Percentiles rank a stretch among this genome's conserved stretches.
Conservation (phyloP, 345 rosid species). For the Eucalyptus caleyi region DNA sequence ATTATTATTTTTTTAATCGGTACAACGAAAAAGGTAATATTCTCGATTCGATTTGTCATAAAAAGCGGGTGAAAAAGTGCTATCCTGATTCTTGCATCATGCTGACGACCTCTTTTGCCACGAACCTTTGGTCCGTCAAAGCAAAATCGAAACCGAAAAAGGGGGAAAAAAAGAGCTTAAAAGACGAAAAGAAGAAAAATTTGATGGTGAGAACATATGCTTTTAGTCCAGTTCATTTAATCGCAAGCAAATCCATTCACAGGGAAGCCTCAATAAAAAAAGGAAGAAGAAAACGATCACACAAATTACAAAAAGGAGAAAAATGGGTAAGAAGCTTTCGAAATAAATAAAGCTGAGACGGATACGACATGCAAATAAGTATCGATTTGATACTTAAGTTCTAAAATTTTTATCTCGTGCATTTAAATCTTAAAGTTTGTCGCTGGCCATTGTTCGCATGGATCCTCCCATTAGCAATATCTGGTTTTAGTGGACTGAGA, state of each 20-base stretch:
- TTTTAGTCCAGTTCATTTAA: neutral
- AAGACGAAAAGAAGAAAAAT: neutral
- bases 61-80: neutral
- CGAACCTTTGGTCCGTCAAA: neutral
- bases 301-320: neutral
- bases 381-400: neutral
- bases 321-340: neutral
- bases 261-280: neutral
- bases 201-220: neutral
- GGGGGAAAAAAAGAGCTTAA: neutral
- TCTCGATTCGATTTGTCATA: neutral
- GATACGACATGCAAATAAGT: rapidly evolving
- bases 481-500: neutral
- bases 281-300: too few relatives aligned
- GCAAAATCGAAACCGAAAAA: neutral
- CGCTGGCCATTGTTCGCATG: neutral
- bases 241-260: neutral
- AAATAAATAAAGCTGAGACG: neutral
- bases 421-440: neutral
- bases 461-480: neutral
- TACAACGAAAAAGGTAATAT: neutral
- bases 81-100: neutral
- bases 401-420: neutral
- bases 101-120: neutral
- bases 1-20: rapidly evolving